Percentiles rank a stretch among this genome's conserved stretches.
These are phyloP conservation scores for Cladosporium sp. DNA, from an alignment of 2,329 filamentous ascomycete genomes.

Conservation along the genomic window DNA sequence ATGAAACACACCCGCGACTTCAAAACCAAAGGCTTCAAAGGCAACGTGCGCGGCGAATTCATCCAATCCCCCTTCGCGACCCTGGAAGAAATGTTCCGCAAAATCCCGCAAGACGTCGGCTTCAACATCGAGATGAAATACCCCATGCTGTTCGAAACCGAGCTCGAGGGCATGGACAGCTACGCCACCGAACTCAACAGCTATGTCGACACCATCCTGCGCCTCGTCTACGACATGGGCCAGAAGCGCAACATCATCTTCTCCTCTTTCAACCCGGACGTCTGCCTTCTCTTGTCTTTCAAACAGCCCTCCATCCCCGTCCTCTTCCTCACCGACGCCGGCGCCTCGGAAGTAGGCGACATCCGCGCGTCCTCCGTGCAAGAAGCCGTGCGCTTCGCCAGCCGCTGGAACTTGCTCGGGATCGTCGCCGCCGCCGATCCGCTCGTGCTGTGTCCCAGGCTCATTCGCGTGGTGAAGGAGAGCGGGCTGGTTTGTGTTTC, in stretches of 20 bases:
- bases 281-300: conserved; percentile 88
- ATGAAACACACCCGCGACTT: conserved; percentile 98
- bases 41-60: conserved; percentile 86
- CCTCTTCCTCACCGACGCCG: conserved; percentile 87
- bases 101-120: conserved; percentile 74
- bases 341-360: conserved; percentile 74
- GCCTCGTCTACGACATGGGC: conserved; percentile 82
- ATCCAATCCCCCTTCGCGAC: conserved; percentile 97
- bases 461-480: conserved; percentile 92
- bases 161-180: conserved; percentile 94
- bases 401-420: conserved; percentile 88
- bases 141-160: conserved; percentile 92
- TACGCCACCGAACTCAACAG: conserved; percentile 94
- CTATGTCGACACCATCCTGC: conserved; percentile 89
- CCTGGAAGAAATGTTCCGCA: conserved; percentile 84
- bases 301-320: conserved; percentile 97
- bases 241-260: conserved; percentile 89
- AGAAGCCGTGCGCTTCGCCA: conserved; percentile 91
- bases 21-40: conserved; percentile 92
- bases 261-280: conserved; percentile 94
- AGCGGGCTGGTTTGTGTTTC: conserved; percentile 90
- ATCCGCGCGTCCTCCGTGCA: conserved; percentile 87
- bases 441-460: conserved; percentile 78
- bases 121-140: conserved; percentile 99
- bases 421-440: conserved; percentile 87